Evolutionary conservation across 2,329 filamentous ascomycete species (phyloP).

Genomic region (Venturia carpophila): DNA sequence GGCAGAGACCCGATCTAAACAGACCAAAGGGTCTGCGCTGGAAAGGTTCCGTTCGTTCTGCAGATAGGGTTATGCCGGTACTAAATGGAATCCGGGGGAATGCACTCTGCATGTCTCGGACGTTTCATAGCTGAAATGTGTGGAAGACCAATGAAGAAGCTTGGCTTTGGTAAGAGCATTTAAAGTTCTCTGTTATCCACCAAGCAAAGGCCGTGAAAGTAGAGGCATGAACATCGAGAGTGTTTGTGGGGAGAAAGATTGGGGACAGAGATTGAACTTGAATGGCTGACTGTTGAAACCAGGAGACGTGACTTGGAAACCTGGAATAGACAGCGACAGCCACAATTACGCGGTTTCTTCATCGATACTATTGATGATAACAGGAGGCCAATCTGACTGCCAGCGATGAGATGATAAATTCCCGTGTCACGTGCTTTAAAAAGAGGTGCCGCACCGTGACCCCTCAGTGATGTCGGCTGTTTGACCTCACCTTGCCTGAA

Average conservation of each 20-base stretch:
- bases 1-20: neutral
- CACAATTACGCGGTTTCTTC: too few species aligned
- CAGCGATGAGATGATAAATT: too few species aligned
- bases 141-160: neutral
- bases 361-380: too few species aligned
- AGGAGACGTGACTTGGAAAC: too few species aligned
- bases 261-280: too few species aligned
- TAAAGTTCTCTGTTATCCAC: neutral
- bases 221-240: neutral
- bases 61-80: slow-evolving; percentile 12
- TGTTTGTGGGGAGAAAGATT: neutral
- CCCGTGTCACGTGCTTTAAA: too few species aligned
- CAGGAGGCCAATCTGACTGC: too few species aligned
- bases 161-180: neutral
- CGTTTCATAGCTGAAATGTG: neutral
- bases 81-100: slow-evolving; percentile 3
- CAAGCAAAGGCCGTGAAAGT: neutral
- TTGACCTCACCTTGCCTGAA: too few species aligned
- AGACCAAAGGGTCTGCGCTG: neutral
- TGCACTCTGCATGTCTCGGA: neutral
- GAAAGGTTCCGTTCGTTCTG: neutral
- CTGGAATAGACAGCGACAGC: too few species aligned
- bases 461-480: too few species aligned
- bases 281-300: too few species aligned
- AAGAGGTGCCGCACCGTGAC: too few species aligned